phyloP scores from a whole-genome alignment of 768 basidiomycete genomes.

The Mycena latifolia region DNA sequence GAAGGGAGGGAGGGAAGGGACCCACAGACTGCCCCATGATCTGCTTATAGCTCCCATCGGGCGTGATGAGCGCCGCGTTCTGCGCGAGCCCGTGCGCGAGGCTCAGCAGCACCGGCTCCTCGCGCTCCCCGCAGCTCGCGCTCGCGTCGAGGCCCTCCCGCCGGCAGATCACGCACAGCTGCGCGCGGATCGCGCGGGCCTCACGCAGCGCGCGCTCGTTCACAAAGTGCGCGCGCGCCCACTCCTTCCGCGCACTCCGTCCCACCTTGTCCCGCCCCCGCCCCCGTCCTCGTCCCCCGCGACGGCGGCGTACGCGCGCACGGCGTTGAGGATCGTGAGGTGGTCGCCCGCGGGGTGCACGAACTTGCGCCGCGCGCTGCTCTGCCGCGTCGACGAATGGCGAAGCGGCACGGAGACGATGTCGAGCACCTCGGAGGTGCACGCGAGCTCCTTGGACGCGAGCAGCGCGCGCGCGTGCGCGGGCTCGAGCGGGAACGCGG shows the following conservation, averaged over 20 bases:
- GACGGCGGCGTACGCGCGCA: conserved; percentile 85
- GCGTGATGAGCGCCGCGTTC: conserved; percentile 86
- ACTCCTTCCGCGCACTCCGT: conserved; percentile 62
- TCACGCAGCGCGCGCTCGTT: conserved; percentile 86
- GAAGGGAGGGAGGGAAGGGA: conserved; percentile 22
- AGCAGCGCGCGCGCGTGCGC: conserved; percentile 82
- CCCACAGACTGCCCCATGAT: conserved; percentile 77
- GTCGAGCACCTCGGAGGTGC: conserved; percentile 83
- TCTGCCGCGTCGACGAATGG: conserved; percentile 87
- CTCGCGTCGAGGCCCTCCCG: conserved; percentile 72
- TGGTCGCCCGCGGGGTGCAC: conserved; percentile 91
- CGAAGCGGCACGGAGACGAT: conserved; percentile 85
- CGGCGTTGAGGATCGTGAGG: conserved; percentile 87
- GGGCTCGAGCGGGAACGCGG: conserved; percentile 94
- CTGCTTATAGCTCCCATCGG: conserved; percentile 91
- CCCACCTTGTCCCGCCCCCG: too few species aligned
- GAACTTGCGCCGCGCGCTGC: conserved; percentile 84
- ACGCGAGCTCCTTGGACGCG: conserved; percentile 79
- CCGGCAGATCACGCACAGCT: conserved; percentile 77
- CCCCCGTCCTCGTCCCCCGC: conserved; percentile 13
- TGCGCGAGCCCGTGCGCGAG: conserved; percentile 83
- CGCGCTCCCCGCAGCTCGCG: conserved; percentile 69
- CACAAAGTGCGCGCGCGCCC: conserved; percentile 89
- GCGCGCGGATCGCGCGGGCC: conserved; percentile 83
- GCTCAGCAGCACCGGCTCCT: conserved; percentile 77